These are phyloP conservation scores for Termitomyces sp. DNA, from an alignment of 1,284 basidiomycete species.

Conservation along the genomic window DNA sequence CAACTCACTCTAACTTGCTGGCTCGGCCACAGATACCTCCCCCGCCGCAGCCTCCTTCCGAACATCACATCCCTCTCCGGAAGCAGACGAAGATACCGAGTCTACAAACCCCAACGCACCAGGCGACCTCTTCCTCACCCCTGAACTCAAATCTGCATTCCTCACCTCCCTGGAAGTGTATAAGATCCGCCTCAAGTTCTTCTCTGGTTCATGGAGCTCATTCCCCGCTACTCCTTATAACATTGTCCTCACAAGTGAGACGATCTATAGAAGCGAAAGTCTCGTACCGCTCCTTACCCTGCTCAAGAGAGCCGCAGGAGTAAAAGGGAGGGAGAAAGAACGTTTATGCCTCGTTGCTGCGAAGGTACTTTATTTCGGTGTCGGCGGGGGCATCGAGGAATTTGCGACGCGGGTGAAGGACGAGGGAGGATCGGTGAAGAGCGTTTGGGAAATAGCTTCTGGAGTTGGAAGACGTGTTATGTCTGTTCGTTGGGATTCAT, in stretches of 20 bases:
- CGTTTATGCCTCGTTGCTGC: constrained; percentile 70
- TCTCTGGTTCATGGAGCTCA: constrained; percentile 76
- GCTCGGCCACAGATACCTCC: constrained; percentile 38
- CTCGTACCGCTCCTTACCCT: constrained; percentile 61
- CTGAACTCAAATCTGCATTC: constrained; percentile 65
- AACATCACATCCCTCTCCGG: not conserved
- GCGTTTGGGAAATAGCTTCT: constrained; percentile 49
- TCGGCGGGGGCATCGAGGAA: constrained; percentile 53
- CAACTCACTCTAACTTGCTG: not conserved
- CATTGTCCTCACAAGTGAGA: constrained; percentile 85
- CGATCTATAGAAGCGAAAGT: constrained; percentile 42
- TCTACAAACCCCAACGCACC: constrained; percentile 21
- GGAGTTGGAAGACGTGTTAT: constrained; percentile 69
- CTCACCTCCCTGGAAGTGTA: constrained; percentile 45
- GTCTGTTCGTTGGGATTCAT: constrained; percentile 45
- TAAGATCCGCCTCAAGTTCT: constrained; percentile 66
- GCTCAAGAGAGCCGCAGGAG: constrained; percentile 29
- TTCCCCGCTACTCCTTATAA: constrained; percentile 54
- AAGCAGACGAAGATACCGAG: constrained; percentile 17
- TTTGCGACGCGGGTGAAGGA: constrained; percentile 57
- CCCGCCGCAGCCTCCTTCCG: constrained; percentile 35
- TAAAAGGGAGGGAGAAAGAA: not conserved
- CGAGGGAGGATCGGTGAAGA: constrained; percentile 32
- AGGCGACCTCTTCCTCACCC: constrained; percentile 54
- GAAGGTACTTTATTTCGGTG: constrained; percentile 92